Evolutionary conservation across 345 rosid species (phyloP).

Genomic region (Pistacia integerrima): DNA sequence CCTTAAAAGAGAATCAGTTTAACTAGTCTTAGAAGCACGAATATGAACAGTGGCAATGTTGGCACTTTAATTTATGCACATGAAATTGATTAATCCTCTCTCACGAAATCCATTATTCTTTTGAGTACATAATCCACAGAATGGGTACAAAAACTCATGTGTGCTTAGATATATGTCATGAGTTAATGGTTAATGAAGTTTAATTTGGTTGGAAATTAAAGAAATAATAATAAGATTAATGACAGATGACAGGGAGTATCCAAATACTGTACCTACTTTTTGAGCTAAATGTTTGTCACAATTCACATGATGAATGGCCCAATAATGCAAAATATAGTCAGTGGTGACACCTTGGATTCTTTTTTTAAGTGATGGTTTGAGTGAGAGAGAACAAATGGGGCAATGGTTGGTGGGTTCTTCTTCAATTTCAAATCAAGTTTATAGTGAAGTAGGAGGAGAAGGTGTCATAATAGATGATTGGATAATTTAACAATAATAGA

Average conservation of each 20-base stretch:
- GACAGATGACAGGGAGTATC: background rate
- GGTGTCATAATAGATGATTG: background rate
- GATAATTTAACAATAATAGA: no score
- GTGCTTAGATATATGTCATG: no score
- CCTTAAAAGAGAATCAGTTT: no score
- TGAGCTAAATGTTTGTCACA: background rate
- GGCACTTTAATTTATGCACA: no score
- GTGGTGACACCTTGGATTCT: slow-evolving; percentile 24
- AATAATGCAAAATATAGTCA: background rate
- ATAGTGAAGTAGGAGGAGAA: background rate
- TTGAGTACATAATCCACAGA: no score
- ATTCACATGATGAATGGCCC: slow-evolving; percentile 5
- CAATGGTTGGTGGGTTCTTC: slow-evolving; percentile 5
- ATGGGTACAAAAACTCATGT: no score
- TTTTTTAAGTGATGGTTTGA: background rate
- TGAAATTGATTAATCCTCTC: no score
- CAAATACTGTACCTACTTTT: background rate
- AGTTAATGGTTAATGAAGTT: background rate
- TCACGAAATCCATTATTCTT: no score
- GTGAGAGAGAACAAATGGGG: slow-evolving; percentile 1
- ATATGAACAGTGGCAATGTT: no score
- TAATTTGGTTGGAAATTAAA: no score
- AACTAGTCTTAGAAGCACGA: no score
- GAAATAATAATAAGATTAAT: background rate
- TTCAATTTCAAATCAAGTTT: background rate